These are phyloP conservation scores for Fusarium setosum DNA, from an alignment of 2,329 filamentous ascomycete genomes.

Conservation along the genomic window DNA sequence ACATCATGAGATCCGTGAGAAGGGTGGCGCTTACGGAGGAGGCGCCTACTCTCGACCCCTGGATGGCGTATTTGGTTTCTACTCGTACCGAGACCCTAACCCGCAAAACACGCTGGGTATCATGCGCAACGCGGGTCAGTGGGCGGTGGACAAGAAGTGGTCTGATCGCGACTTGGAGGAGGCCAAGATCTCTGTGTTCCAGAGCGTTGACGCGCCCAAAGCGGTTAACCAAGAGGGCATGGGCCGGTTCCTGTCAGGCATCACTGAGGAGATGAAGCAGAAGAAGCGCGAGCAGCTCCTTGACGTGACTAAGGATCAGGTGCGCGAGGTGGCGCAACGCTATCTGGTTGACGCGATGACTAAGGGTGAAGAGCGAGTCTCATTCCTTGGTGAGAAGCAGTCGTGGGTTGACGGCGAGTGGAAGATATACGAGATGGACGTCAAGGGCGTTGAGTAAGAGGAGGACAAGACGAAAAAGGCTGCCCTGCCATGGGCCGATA, in stretches of 20 bases:
- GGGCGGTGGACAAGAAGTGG: slow-evolving; percentile 86
- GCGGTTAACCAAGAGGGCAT: slow-evolving; percentile 91
- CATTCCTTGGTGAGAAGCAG: slow-evolving; percentile 86
- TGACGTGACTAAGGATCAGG: slow-evolving; percentile 84
- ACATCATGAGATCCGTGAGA: slow-evolving; percentile 97
- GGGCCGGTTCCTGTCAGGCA: slow-evolving; percentile 83
- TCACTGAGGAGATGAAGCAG: slow-evolving; percentile 92
- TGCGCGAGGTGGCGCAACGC: slow-evolving; percentile 82
- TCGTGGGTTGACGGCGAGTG: slow-evolving; percentile 81
- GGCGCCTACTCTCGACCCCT: slow-evolving; percentile 85
- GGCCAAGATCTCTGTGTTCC: slow-evolving; percentile 95
- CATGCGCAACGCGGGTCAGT: slow-evolving; percentile 84
- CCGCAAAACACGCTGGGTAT: slow-evolving; percentile 88
- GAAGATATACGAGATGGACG: slow-evolving; percentile 81
- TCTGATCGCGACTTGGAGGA: slow-evolving; percentile 89
- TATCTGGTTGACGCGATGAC: slow-evolving; percentile 79
- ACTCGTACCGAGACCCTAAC: slow-evolving; percentile 96
- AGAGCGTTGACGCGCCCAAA: slow-evolving; percentile 87
- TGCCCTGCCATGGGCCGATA: background rate
- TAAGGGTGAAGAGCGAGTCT: slow-evolving; percentile 69
- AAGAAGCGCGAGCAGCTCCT: slow-evolving; percentile 83
- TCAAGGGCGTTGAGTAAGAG: slow-evolving; percentile 55
- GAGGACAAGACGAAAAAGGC: background rate
- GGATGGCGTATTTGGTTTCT: slow-evolving; percentile 91
- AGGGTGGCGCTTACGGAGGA: slow-evolving; percentile 95